These are phyloP conservation scores for Mortierella sp. DNA, from an alignment of 371 early-diverging fungal species.

Conservation along the genomic window DNA sequence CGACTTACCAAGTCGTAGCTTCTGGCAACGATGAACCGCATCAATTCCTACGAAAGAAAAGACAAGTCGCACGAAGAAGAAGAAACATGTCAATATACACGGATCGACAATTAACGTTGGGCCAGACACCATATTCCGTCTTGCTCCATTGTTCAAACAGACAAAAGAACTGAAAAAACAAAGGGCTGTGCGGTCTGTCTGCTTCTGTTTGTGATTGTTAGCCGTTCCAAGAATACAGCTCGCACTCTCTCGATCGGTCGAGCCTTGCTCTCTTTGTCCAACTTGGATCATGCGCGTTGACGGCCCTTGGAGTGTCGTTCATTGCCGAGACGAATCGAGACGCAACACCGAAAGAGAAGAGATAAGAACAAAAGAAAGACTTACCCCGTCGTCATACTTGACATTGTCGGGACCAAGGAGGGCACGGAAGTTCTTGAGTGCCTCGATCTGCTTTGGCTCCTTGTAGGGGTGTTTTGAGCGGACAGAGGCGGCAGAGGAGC, in stretches of 20 bases:
- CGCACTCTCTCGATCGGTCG: not conserved
- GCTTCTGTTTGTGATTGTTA: not conserved
- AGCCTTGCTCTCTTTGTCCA: not conserved
- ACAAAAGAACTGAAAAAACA: not conserved
- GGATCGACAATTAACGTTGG: constrained; percentile 10
- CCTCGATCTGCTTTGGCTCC: constrained; percentile 55
- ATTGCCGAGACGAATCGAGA: constrained; percentile 7
- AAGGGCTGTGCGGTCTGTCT: not conserved
- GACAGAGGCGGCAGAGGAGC: constrained; percentile 23
- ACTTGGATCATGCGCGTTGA: not conserved
- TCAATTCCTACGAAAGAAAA: constrained; percentile 59
- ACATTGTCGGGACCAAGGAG: constrained; percentile 55
- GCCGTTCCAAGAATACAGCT: not conserved
- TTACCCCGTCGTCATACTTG: constrained; percentile 59
- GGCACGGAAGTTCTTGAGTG: constrained; percentile 50
- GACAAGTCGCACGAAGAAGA: not conserved
- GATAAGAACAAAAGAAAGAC: not conserved
- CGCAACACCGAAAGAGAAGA: not conserved
- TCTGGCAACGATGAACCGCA: constrained; percentile 74
- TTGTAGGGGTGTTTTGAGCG: constrained; percentile 50
- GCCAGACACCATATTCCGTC: not conserved
- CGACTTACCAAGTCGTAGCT: constrained; percentile 70
- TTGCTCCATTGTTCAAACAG: constrained; percentile 1
- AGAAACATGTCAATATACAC: constrained; percentile 5
- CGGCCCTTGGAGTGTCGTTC: not conserved